Evolutionary conservation across 257 asterid genomes (phyloP), one percentile per base, ranked within the genome.

Genomic region (Ilex aquifolium): DNA sequence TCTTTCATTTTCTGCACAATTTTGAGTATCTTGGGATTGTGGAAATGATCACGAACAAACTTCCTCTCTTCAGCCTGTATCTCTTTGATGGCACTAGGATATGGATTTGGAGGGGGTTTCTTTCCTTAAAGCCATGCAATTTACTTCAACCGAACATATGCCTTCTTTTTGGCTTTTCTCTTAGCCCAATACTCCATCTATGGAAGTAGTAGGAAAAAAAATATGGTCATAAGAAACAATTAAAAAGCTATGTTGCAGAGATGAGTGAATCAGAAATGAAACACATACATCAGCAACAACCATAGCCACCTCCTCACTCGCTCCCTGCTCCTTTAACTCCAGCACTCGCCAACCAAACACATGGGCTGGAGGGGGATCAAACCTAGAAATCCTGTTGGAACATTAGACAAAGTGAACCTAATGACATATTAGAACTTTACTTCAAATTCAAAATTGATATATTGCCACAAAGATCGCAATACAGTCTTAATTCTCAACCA

Each of bases 321-420:
- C 77, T 8, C 99, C 99, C 61, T 82, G 87, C 63, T 78, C 95
- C 86, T 85, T 87, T 66, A 89, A 67, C 77, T 92, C 97, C 14
- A 92, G 84, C 66, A 92, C 96, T 68, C 91, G 80, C 90, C 83
- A 83, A 44, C 88, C 95, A 69, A 76, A 92, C 65, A 74, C 53
- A 61, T 97, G 94, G 52, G 97, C 90, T 31, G 90, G 79, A 72
- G 97, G 95, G 1, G 97, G 95, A 60, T 85, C 82, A 56, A 88
- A 86, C 42, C 81, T 71, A 63, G 83, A 74, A 63, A 92, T 72
- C 73, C 98, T 88, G 77, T 76, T 54, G 64, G 65, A 36, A 62
- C 27, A 56, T 3, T 64, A 29, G 50, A 17, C 3, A 21, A 14
- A 53, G 31, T n/a, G n/a, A 46, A 46, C 2, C 3, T 46, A 46